These are phyloP conservation scores for Adansonia gregorii DNA, from an alignment of 441 rosid genomes.

Conservation along the genomic window DNA sequence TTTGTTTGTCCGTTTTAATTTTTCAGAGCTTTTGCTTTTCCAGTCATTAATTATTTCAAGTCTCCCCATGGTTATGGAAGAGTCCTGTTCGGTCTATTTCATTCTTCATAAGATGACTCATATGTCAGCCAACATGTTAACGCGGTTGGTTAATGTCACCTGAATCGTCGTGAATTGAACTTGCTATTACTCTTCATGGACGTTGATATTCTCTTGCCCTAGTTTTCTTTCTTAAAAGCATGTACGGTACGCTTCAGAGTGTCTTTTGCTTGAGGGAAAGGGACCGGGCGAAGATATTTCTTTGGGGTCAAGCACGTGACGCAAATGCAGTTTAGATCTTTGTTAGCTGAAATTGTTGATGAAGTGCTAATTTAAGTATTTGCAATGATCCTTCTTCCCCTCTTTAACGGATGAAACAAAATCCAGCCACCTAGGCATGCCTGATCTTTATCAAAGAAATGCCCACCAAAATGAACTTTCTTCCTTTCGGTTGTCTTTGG, in stretches of 20 bases:
- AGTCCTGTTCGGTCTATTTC: neutral
- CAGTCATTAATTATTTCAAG: neutral
- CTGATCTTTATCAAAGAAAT: too few species aligned
- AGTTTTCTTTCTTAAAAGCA: neutral
- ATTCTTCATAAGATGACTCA: neutral
- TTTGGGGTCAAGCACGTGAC: too few species aligned
- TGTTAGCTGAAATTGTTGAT: too few species aligned
- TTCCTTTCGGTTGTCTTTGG: too few species aligned
- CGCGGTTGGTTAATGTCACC: neutral
- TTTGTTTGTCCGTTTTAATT: neutral
- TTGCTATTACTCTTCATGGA: neutral
- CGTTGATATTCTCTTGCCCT: neutral
- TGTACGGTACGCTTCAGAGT: neutral
- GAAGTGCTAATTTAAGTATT: too few species aligned
- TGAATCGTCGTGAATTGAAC: neutral
- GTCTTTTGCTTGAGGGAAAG: neutral
- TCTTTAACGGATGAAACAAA: too few species aligned
- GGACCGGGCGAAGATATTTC: neutral
- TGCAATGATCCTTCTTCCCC: too few species aligned
- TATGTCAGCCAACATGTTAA: neutral
- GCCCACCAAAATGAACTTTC: too few species aligned
- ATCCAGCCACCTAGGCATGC: too few species aligned
- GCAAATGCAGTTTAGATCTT: too few species aligned
- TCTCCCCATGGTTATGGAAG: neutral
- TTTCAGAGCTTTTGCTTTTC: neutral